Percentiles rank a stretch among this genome's conserved stretches.
phyloP scores from a whole-genome alignment of 2,329 filamentous ascomycete species.

The Cephalotrichum gorgonifer region DNA sequence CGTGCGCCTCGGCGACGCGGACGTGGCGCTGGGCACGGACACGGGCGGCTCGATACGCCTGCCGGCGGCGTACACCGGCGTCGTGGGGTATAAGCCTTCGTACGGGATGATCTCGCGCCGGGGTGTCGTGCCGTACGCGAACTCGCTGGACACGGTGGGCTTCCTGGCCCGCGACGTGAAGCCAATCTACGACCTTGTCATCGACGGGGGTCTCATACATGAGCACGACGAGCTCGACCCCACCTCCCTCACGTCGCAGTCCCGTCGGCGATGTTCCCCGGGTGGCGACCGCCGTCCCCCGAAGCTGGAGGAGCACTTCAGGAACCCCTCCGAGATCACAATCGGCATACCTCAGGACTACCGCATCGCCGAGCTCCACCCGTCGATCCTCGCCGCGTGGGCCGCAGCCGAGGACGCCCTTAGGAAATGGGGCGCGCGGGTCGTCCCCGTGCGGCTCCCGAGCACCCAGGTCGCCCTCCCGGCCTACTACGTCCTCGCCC shows the following conservation, averaged over 20 bases:
- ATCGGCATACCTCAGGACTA: conserved; percentile 65
- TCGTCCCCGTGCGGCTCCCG: conserved; percentile 72
- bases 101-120: conserved; percentile 80
- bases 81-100: conserved; percentile 81
- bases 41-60: conserved; percentile 84
- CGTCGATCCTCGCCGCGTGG: conserved; percentile 63
- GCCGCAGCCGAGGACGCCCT: conserved; percentile 47
- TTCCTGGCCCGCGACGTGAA: conserved; percentile 50
- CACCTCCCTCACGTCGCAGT: conserved; percentile 51
- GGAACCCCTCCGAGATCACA: conserved; percentile 25
- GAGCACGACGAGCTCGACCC: conserved; percentile 62
- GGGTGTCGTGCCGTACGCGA: conserved; percentile 85
- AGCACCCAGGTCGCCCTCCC: conserved; percentile 77
- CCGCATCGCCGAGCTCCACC: conserved; percentile 72
- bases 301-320: conserved; percentile 83
- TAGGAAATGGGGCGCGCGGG: conserved; percentile 52
- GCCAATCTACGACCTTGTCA: conserved; percentile 39
- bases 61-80: conserved; percentile 76
- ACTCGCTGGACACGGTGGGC: conserved; percentile 85
- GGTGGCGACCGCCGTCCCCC: conserved; percentile 34
- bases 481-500: conserved; percentile 91
- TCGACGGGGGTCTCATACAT: conserved; percentile 35
- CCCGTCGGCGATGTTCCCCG: conserved; percentile 39
- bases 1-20: conserved; percentile 50
- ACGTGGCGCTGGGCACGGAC: conserved; percentile 75